Evolutionary conservation across 371 early-diverging fungal genomes (phyloP).

Genomic region (Mortierella sp.): DNA sequence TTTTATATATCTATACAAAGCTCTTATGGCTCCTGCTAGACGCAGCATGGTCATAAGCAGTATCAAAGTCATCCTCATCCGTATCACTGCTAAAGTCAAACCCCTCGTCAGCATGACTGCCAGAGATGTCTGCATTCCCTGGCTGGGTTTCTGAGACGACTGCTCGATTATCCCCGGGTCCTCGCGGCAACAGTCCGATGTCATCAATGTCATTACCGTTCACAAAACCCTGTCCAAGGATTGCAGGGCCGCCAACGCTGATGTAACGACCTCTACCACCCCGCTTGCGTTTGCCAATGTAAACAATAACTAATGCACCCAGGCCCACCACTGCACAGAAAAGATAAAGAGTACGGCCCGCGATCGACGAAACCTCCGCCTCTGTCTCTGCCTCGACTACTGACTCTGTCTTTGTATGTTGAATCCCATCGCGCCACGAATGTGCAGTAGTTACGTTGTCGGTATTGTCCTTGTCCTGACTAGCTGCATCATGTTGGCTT

Average conservation of each 20-base stretch:
- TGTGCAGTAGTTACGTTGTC: neutral
- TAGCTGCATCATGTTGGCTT: neutral
- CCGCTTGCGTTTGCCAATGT: slow-evolving; percentile 15
- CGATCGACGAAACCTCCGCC: slow-evolving; percentile 3
- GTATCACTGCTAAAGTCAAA: slow-evolving; percentile 11
- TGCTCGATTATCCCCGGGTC: neutral
- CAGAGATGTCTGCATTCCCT: neutral
- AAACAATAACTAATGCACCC: slow-evolving; percentile 9
- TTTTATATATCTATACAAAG: too few species aligned
- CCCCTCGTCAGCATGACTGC: neutral
- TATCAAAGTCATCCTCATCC: slow-evolving; percentile 16
- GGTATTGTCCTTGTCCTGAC: neutral
- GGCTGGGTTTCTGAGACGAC: neutral
- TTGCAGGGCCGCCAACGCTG: slow-evolving; percentile 4
- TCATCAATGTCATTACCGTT: slow-evolving; percentile 16
- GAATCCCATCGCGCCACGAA: neutral
- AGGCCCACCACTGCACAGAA: slow-evolving; percentile 23
- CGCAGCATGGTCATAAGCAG: neutral
- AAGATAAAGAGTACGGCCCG: slow-evolving; percentile 16
- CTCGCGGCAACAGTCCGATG: neutral
- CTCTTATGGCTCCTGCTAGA: too few species aligned
- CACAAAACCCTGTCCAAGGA: neutral
- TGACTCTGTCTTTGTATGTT: neutral
- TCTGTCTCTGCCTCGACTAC: slow-evolving; percentile 5
- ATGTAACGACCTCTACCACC: slow-evolving; percentile 17